Percentiles rank a stretch among this genome's conserved stretches.
phyloP scores from a whole-genome alignment of 1,139 yeast species.

The Casaregolazyma lundiana region DNA sequence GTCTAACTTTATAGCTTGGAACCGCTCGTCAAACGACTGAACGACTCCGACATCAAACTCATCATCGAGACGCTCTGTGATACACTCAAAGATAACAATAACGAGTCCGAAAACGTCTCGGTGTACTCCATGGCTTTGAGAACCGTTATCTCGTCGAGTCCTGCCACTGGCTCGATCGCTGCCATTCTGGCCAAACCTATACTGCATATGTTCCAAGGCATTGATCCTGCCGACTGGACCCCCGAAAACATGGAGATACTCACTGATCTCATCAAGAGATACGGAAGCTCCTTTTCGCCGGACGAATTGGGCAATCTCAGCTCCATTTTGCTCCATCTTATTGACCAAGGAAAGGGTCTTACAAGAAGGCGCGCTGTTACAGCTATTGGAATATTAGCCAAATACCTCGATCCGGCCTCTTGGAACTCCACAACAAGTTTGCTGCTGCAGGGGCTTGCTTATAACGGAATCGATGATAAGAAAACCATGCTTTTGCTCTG shows the following conservation, averaged over 20 bases:
- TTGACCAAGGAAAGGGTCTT: constrained; percentile 26
- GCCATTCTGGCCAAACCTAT: constrained; percentile 33
- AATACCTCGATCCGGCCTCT: constrained; percentile 31
- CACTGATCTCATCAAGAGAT: constrained; percentile 51
- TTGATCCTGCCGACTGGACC: constrained; percentile 30
- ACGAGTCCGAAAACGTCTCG: constrained; percentile 31
- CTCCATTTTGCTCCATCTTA: constrained; percentile 22
- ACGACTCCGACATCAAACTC: constrained; percentile 20
- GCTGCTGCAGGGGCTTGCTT: constrained; percentile 22
- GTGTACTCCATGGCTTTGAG: constrained; percentile 69
- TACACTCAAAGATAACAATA: constrained; percentile 12
- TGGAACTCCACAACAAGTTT: constrained; percentile 27
- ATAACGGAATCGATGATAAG: constrained; percentile 12
- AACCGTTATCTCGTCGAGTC: constrained; percentile 46
- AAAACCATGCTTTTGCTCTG: constrained; percentile 25
- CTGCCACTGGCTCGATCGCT: constrained; percentile 31
- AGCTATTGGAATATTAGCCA: constrained; percentile 49
- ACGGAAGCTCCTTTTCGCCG: constrained; percentile 47
- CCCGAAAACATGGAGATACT: constrained; percentile 64
- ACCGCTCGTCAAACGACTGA: constrained; percentile 33
- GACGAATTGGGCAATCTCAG: constrained; percentile 41
- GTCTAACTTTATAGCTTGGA: constrained; percentile 28
- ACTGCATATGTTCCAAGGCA: constrained; percentile 32
- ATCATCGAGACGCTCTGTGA: constrained; percentile 17
- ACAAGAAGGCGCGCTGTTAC: constrained; percentile 42